Percentiles rank a stretch among this genome's conserved stretches.
phyloP scores from a whole-genome alignment of 108 stramenopile species.

The Chaetoceros muelleri region DNA sequence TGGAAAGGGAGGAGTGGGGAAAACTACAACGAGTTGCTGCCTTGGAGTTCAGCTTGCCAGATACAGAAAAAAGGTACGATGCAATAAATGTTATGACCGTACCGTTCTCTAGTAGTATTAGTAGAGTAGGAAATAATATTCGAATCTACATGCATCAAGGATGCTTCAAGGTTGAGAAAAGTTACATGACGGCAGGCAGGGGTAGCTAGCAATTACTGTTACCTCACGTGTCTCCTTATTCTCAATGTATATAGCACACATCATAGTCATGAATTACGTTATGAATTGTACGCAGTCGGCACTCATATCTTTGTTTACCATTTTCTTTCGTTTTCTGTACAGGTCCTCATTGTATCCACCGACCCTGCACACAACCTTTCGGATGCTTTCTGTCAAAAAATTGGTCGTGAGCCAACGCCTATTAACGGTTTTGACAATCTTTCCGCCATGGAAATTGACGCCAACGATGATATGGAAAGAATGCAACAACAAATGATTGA shows the following conservation, averaged over 20 bases:
- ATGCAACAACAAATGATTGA: constrained; percentile 69
- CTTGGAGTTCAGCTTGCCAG: constrained; percentile 87
- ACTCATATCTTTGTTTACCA: background rate
- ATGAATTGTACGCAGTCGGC: too few species aligned
- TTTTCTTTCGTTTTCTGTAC: background rate
- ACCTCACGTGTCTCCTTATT: too few species aligned
- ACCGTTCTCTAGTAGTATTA: too few species aligned
- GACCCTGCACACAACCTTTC: constrained; percentile 99
- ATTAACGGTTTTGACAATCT: constrained; percentile 96
- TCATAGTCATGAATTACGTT: too few species aligned
- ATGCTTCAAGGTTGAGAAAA: too few species aligned
- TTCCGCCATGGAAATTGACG: constrained; percentile 95
- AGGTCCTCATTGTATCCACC: constrained; percentile 93
- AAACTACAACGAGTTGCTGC: constrained; percentile 96
- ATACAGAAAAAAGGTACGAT: constrained; percentile 65
- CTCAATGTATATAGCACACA: too few species aligned
- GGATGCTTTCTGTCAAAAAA: constrained; percentile 99
- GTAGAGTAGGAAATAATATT: too few species aligned
- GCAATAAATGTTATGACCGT: too few species aligned
- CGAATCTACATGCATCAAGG: too few species aligned
- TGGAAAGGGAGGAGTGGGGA: constrained; percentile 99
- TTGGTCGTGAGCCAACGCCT: constrained; percentile 93
- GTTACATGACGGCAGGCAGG: too few species aligned
- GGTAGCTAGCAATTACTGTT: too few species aligned
- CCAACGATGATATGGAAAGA: constrained; percentile 86